phyloP scores from a whole-genome alignment of 1,284 basidiomycete genomes.

The Sporisorium graminicola region DNA sequence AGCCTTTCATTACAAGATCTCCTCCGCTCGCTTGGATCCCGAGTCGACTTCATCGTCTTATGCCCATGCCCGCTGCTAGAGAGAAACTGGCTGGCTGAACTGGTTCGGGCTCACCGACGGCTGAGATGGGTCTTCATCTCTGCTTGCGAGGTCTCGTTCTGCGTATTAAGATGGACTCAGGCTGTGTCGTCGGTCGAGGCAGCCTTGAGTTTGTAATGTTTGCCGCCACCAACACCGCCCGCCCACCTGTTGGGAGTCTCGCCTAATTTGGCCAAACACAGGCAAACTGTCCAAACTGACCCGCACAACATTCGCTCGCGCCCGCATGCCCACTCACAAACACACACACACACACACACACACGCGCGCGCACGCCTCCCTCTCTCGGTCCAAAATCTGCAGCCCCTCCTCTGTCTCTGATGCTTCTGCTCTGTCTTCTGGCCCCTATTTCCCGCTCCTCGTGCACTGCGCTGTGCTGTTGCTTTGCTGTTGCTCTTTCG shows the following conservation, averaged over 20 bases:
- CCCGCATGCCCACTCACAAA: background rate
- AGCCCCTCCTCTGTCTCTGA: background rate
- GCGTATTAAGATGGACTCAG: background rate
- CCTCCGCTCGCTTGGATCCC: too few relatives aligned
- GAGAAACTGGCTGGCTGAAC: too few relatives aligned
- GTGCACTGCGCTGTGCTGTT: conserved; percentile 1
- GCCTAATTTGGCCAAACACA: conserved; percentile 9
- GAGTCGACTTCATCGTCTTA: background rate
- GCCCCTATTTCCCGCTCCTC: conserved; percentile 1
- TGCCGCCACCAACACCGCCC: background rate
- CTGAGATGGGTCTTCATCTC: background rate
- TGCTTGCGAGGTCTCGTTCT: too few relatives aligned
- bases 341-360: conserved; percentile 3
- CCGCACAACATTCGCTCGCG: background rate
- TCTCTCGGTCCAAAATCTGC: background rate
- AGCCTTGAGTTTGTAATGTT: conserved; percentile 5
- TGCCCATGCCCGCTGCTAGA: too few relatives aligned
- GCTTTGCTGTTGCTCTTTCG: background rate
- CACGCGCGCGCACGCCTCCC: background rate
- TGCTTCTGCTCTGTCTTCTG: background rate
- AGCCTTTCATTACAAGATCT: background rate
- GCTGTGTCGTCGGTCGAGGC: background rate
- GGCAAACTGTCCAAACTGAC: background rate
- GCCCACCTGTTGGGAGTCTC: background rate
- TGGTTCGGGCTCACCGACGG: background rate